Evolutionary conservation across 129 eudicot genomes (phyloP).

Genomic region (Helianthus tuberosus): DNA sequence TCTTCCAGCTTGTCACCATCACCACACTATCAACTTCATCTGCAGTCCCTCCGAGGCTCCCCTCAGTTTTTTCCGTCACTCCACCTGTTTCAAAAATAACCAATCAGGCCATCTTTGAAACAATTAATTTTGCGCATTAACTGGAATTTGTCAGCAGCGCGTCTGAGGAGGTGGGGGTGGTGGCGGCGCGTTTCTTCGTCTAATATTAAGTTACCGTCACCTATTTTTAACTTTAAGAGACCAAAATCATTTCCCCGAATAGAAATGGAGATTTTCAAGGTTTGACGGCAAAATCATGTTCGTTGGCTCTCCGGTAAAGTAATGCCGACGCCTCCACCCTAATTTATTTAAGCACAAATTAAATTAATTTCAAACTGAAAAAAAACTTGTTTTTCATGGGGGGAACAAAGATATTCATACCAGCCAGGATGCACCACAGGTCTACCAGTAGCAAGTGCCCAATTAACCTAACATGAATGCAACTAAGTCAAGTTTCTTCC

Average conservation of each 20-base stretch:
- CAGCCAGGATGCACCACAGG: constrained; percentile 98
- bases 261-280: constrained; percentile 34
- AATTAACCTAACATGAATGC: constrained; percentile 66
- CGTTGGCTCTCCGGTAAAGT: constrained; percentile 93
- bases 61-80: not conserved
- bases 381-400: not conserved
- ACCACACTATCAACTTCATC: constrained; percentile 1
- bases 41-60: not conserved
- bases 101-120: not conserved
- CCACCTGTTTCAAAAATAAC: constrained; percentile 8
- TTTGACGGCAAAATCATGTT: constrained; percentile 87
- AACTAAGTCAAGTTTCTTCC: constrained; percentile 4
- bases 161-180: not conserved
- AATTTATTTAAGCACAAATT: constrained; percentile 23
- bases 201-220: constrained; percentile 1
- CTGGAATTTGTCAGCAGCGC: constrained; percentile 21
- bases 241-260: constrained; percentile 10
- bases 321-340: constrained; percentile 99
- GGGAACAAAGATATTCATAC: constrained; percentile 43
- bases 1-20: constrained; percentile 5
- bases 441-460: constrained; percentile 92
- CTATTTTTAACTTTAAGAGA: constrained; percentile 13
- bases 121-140: constrained; percentile 1
- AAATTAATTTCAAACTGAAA: not conserved
- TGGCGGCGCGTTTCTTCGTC: constrained; percentile 12